Evolutionary conservation across 1,284 basidiomycete genomes (phyloP).

Genomic region (Cystobasidium pallidum): DNA sequence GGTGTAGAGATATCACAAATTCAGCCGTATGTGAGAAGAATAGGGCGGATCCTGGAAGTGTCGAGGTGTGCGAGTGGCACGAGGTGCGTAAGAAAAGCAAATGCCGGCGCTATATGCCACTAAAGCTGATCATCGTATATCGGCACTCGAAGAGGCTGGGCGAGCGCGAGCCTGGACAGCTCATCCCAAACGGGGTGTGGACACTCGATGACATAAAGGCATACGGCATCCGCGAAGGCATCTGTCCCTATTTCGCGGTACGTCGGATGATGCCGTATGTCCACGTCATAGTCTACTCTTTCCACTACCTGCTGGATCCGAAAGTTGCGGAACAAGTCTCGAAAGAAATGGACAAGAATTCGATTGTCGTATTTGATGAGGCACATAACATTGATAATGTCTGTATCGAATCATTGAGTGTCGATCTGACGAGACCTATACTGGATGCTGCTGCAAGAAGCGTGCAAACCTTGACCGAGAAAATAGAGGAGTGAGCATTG

Average conservation of each 20-base stretch:
- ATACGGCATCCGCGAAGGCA: slow-evolving; percentile 79
- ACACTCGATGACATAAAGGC: slow-evolving; percentile 92
- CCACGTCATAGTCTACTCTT: slow-evolving; percentile 97
- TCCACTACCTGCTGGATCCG: slow-evolving; percentile 97
- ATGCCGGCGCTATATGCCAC: neutral
- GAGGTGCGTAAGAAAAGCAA: slow-evolving; percentile 66
- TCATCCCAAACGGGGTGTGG: slow-evolving; percentile 87
- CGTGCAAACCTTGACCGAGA: slow-evolving; percentile 82
- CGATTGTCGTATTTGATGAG: slow-evolving; percentile 99
- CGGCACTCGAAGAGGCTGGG: slow-evolving; percentile 66
- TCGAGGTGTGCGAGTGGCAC: slow-evolving; percentile 92
- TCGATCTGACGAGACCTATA: slow-evolving; percentile 98
- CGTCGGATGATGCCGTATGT: slow-evolving; percentile 97
- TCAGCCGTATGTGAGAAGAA: slow-evolving; percentile 82
- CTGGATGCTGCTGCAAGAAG: slow-evolving; percentile 91
- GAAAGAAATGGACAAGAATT: slow-evolving; percentile 94
- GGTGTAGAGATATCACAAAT: slow-evolving; percentile 93
- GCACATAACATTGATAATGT: slow-evolving; percentile 99
- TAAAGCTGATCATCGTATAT: neutral
- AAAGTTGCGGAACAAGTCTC: slow-evolving; percentile 99
- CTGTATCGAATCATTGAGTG: slow-evolving; percentile 96
- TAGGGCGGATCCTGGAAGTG: slow-evolving; percentile 83
- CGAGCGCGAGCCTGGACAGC: slow-evolving; percentile 77
- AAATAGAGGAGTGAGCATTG: slow-evolving; percentile 62
- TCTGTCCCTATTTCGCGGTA: slow-evolving; percentile 96